Conservation (phyloP, 176 grass and related monocot genomes). For the Ensete glaucum region DNA sequence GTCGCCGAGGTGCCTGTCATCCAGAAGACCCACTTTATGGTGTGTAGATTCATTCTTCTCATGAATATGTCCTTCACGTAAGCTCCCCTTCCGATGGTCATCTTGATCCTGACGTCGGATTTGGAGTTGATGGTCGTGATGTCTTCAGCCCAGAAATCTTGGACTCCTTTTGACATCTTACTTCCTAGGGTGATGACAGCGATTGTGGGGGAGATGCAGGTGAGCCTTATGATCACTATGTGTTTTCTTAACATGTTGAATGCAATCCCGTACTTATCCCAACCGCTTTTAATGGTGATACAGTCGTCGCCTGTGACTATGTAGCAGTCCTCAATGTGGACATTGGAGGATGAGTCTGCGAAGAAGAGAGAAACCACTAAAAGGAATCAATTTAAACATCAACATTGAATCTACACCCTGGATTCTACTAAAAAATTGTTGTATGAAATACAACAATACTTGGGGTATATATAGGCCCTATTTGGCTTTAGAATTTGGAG, state of each 20-base stretch:
- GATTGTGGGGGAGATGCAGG: constrained; percentile 81
- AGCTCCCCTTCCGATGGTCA: constrained; percentile 59
- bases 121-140: constrained; percentile 71
- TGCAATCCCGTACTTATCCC: constrained; percentile 80
- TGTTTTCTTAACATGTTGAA: constrained; percentile 78
- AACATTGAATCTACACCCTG: background rate
- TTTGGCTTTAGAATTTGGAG: no score
- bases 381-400: background rate
- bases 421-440: no score
- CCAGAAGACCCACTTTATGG: constrained; percentile 80
- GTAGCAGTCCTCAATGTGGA: constrained; percentile 81
- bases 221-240: constrained; percentile 58
- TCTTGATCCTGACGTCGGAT: constrained; percentile 78
- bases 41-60: constrained; percentile 50
- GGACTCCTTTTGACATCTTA: constrained; percentile 94
- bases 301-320: constrained; percentile 89
- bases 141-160: constrained; percentile 43
- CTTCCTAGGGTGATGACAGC: constrained; percentile 87
- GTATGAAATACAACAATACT: no score
- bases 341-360: constrained; percentile 63
- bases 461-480: no score
- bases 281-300: constrained; percentile 82
- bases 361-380: background rate
- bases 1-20: constrained; percentile 66
- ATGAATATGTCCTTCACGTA: constrained; percentile 74